Evolutionary conservation across 805 yeast genomes (phyloP).

Genomic region (Saturnispora besseyi): DNA sequence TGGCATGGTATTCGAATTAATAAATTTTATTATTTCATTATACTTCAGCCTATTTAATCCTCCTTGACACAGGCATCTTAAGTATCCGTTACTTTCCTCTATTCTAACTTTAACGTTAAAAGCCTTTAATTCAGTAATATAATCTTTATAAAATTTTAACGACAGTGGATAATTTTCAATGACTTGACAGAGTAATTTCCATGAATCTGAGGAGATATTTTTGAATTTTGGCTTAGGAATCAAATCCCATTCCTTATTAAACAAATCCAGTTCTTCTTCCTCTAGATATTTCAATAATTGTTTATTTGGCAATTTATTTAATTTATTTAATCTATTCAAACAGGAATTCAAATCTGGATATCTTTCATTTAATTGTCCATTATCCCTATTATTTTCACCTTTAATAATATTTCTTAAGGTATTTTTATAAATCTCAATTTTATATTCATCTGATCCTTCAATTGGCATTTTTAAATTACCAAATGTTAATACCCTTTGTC

Average conservation of each 20-base stretch:
- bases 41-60: conserved; percentile 1
- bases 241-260: conserved; percentile 7
- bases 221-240: conserved; percentile 6
- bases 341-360: neutral
- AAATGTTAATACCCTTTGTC: conserved; percentile 13
- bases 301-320: neutral
- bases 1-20: neutral
- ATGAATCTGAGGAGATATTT: conserved; percentile 1
- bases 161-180: neutral
- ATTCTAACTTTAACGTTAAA: neutral
- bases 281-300: conserved; percentile 2
- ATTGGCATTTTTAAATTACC: conserved; percentile 15
- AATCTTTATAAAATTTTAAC: conserved; percentile 5
- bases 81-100: conserved; percentile 2
- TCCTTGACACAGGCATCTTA: neutral
- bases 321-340: neutral
- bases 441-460: neutral
- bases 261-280: neutral
- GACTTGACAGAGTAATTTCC: neutral
- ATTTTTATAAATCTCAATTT: conserved; percentile 1
- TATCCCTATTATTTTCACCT: neutral
- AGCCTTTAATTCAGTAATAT: conserved; percentile 3
- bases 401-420: neutral
- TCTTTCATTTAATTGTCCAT: neutral
- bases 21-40: neutral